Conservation (phyloP, 139 green algal species). For the Chlorella vulgaris region DNA sequence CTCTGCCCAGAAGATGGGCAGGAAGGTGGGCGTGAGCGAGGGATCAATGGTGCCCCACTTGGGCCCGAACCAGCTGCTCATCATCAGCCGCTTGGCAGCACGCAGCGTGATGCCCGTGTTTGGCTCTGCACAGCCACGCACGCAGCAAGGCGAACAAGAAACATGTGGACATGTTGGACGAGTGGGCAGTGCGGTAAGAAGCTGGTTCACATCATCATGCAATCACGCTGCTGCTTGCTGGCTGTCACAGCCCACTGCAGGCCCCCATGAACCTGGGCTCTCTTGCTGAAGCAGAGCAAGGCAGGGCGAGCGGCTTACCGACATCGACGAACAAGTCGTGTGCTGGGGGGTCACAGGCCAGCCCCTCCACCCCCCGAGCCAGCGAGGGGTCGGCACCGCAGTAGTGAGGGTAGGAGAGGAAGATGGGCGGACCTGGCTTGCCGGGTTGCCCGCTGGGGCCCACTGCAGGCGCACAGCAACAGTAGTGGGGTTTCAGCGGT, state of each 20-base stretch:
- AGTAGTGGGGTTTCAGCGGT: too few relatives aligned
- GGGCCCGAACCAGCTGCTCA: conserved; percentile 49
- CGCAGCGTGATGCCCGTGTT: conserved; percentile 59
- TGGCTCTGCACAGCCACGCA: conserved; percentile 22
- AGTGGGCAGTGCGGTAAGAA: too few relatives aligned
- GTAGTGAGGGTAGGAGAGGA: conserved; percentile 50
- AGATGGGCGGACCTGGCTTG: conserved; percentile 40
- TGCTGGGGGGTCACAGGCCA: conserved; percentile 29
- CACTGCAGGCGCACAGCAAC: neutral
- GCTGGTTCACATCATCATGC: too few relatives aligned
- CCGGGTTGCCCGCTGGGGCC: conserved; percentile 23
- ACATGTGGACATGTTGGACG: too few relatives aligned
- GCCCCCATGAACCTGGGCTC: neutral
- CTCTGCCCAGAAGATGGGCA: conserved; percentile 68
- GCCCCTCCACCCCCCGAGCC: conserved; percentile 32
- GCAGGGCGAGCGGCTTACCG: neutral
- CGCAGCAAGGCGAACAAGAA: neutral
- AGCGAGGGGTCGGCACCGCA: conserved; percentile 44
- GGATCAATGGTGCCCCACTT: conserved; percentile 48
- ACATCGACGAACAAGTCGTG: conserved; percentile 48
- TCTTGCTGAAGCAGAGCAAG: neutral
- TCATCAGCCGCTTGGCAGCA: conserved; percentile 54
- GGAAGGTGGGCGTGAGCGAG: conserved; percentile 43
- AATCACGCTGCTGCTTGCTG: too few relatives aligned
- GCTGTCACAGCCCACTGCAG: too few relatives aligned